These are phyloP conservation scores for Closterium sp. DNA, from an alignment of 139 green algal genomes.

Conservation along the genomic window DNA sequence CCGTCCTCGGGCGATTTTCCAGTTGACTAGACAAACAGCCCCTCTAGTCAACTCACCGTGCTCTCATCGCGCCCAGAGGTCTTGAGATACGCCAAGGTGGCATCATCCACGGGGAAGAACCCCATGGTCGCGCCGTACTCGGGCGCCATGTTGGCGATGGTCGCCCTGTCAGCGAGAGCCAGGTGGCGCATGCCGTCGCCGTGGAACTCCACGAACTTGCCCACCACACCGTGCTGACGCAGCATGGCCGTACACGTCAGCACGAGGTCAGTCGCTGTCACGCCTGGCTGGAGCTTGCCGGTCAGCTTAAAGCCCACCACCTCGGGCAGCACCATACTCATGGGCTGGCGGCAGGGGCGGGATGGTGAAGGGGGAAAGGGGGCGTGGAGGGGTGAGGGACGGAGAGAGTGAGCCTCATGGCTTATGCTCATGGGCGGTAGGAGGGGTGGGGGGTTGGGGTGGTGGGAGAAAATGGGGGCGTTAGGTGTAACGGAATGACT, in stretches of 20 bases:
- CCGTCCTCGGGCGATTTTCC: slow-evolving; percentile 54
- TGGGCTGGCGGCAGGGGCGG: slow-evolving; percentile 48
- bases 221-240: slow-evolving; percentile 50
- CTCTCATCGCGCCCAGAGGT: slow-evolving; percentile 36
- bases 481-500: too few species aligned
- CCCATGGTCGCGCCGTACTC: slow-evolving; percentile 57
- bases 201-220: slow-evolving; percentile 57
- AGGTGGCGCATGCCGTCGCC: slow-evolving; percentile 51
- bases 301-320: slow-evolving; percentile 54
- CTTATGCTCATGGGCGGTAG: too few species aligned
- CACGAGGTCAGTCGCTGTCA: slow-evolving; percentile 53
- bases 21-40: too few species aligned
- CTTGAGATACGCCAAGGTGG: slow-evolving; percentile 41
- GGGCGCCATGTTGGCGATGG: slow-evolving; percentile 56
- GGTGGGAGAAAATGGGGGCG: too few species aligned
- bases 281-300: slow-evolving; percentile 28
- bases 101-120: slow-evolving; percentile 54
- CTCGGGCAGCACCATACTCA: slow-evolving; percentile 51
- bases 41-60: slow-evolving; percentile 38
- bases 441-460: too few species aligned
- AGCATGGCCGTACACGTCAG: slow-evolving; percentile 51
- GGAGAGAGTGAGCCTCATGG: too few species aligned
- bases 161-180: slow-evolving; percentile 51
- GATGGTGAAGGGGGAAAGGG: too few species aligned
- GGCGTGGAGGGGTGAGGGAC: too few species aligned